Evolutionary conservation across 495 filamentous ascomycete species (phyloP), one percentile per base, ranked within the genome.

Genomic region (Lentithecium fluviatile): DNA sequence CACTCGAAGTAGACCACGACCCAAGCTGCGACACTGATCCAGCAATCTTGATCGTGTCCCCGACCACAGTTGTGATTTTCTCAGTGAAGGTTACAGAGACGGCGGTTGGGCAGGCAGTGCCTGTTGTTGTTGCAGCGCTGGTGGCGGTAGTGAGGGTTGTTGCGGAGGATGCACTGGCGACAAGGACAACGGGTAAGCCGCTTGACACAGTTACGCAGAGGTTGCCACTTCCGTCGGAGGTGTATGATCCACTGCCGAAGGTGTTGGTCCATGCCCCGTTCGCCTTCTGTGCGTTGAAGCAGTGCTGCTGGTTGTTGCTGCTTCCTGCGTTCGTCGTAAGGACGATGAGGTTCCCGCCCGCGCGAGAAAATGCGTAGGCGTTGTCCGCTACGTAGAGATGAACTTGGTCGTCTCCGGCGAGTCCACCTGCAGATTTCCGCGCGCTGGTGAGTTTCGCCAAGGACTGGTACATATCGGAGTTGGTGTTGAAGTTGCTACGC

Each of bases 401-500:
- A 17, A 58, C 56, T 11, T 58, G 56, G 19, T 58, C 56, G 36
- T 58, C 42, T 15, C 19, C 56, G 0, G 56, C 45, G 1, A 58
- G 46, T 1, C 56, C 56, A 10, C 56, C 56, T 8, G 56, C 56
- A n/a, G 45, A 17, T 34, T 50, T 49, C 46, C 34, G 37, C 2
- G 45, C 56, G 25, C 56, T 21, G 7, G 34, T 19, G 2, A 60
- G 23, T 26, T 32, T 45, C 12, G 80, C 70, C 46, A 85, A 83
- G 60, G 80, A 79, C 11, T 71, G 73, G 76, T 91, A 91, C 1
- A 91, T 77, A 17, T 81, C 73, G 0, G 83, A 68, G n/a, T 68
- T 69, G 24, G 83, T 88, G 53, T 79, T 70, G 72, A 88, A 94
- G 5, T 74, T 72, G 36, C 82, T 83, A 13, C 81, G 75, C 89